These are phyloP conservation scores for Dioscorea cayenensis DNA, from an alignment of 116 monocot genomes.

Conservation along the genomic window DNA sequence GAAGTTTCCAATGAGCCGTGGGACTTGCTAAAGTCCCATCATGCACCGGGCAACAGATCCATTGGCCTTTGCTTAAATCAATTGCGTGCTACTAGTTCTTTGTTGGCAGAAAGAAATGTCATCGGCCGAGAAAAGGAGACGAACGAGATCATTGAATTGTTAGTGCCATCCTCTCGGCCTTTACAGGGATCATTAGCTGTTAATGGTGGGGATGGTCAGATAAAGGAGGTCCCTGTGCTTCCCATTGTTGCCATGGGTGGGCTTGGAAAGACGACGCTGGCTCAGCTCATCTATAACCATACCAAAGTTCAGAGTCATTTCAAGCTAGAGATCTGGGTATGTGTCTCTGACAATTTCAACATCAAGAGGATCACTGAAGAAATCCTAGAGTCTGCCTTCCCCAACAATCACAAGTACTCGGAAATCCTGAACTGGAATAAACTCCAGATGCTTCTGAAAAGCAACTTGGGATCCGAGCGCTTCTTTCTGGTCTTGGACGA, in stretches of 20 bases:
- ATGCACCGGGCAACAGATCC: neutral
- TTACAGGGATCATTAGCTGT: neutral
- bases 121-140: constrained; percentile 1
- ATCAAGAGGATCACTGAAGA: constrained; percentile 14
- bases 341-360: constrained; percentile 40
- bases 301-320: constrained; percentile 23
- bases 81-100: neutral
- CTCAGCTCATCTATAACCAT: constrained; percentile 30
- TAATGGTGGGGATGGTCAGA: neutral
- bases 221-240: neutral
- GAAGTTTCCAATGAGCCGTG: neutral
- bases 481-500: constrained; percentile 25
- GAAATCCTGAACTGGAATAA: neutral
- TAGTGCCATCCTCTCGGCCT: neutral
- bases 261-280: constrained; percentile 19
- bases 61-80: neutral
- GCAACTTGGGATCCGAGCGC: neutral
- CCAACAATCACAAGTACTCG: neutral
- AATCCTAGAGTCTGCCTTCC: constrained; percentile 2
- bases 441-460: neutral
- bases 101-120: neutral
- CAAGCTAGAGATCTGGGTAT: constrained; percentile 35
- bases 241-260: constrained; percentile 17
- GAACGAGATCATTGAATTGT: neutral
- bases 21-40: neutral